Evolutionary conservation across 176 grass and related monocot species (phyloP), one percentile per base, ranked within the genome.

Genomic region (Carex cristatella): DNA sequence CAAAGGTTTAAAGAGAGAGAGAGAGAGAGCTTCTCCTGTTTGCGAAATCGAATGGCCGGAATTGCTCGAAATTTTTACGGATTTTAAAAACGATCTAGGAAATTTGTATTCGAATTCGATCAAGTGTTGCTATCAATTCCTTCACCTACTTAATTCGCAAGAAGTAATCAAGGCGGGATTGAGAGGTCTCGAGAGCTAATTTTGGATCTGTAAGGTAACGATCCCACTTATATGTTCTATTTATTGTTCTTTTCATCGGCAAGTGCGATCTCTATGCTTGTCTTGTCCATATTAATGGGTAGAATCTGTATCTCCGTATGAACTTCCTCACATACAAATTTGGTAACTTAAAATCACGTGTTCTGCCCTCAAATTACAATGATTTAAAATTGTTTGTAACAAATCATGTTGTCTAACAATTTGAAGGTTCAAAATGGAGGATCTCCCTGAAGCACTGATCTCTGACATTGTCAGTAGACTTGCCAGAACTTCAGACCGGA

Each of bases 391-490:
- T 23, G 23, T 23, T 23, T 23, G 23, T 23, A 23, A 23, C 23
- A 23, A 23, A 23, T 23, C 23, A 23, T 23, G 23, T 23, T 23
- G 23, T 23, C 23, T 23, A 23, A 23, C 23, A 23, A 23, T 64
- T 64, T 63, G 55, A 64, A 64, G 60, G 60, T 89, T 37, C 31
- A 31, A 14, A 14, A 88, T 94, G 88, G 94, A 97, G 82, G 56
- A 77, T 90, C 86, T 97, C 49, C 75, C 84, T 1, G 91, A 94
- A 73, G 71, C 72, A 61, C 87, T 97, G 15, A 86, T 97, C 66
- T 81, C 58, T 37, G 86, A 97, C 4, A 90, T 94, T 51, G 35
- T 90, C 61, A 92, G 85, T 77, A 94, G 88, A 83, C 58, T 94
- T 44, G 48, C 62, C 3, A 84, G 40, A 77, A 86, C 70, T 86